Evolutionary conservation across 75 land plant species (phyloP), one percentile per base, ranked within the genome.

Genomic region (Pinus taeda): DNA sequence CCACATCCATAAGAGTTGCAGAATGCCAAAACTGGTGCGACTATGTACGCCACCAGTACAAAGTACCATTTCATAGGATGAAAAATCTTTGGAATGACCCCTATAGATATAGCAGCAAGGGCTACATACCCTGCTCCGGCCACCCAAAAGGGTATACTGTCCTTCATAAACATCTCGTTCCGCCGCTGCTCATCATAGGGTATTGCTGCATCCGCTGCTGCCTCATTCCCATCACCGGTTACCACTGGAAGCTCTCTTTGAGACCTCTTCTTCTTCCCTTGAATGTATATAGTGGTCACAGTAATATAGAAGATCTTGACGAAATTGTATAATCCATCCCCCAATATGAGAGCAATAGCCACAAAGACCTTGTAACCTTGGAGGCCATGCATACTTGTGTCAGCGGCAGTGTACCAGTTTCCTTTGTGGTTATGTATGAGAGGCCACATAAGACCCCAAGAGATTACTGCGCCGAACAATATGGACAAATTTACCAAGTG

Each of bases 381-480:
- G 29, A 90, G 77, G 62, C 94, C 92, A 64, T 81, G 76, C 36
- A 90, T 87, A 75, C 75, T 77, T 66, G 13, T 56, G 13, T 26
- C 67, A 13, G 42, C 0, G 6, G 84, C 86, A 22, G 85, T 76
- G 57, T 82, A 92, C 94, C 92, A 92, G 39, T 75, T 79, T 18
- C 93, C 93, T 74, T 75, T 76, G 42, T 74, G 57, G 24, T 63
- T 78, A 8, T 60, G 75, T 49, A 91, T 89, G 21, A 87, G 76
- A 9, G 93, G 93, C 93, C 93, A 89, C 91, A 91, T 77, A 37
- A 91, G 77, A 57, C 92, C 93, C 93, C 93, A 91, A 13, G 93
- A 91, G 3, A 91, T 6, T 30, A 91, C 74, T 15, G 82, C 85
- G 37, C 93, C 93, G 29, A 87, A 14, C 29, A 91, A 65, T 13